Percentiles rank a stretch among this genome's conserved stretches.
Conservation (phyloP, 1,284 basidiomycete genomes). For the Irpex sp. region DNA sequence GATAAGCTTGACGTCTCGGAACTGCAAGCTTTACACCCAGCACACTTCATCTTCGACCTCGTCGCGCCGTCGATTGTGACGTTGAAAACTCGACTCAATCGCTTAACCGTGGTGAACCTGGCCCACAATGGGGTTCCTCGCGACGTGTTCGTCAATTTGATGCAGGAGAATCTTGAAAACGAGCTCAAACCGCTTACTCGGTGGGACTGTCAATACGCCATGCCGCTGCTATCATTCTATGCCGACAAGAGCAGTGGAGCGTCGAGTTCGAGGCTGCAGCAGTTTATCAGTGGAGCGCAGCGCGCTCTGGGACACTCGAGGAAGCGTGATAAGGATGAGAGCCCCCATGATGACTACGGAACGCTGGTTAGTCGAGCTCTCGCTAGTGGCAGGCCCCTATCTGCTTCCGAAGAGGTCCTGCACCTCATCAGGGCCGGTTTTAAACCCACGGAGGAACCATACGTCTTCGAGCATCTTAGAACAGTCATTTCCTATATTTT, state of each 20-base stretch:
- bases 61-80: slow-evolving; percentile 35
- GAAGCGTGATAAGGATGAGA: slow-evolving; percentile 23
- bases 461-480: slow-evolving; percentile 45
- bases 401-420: slow-evolving; percentile 35
- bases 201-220: slow-evolving; percentile 46
- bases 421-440: slow-evolving; percentile 64
- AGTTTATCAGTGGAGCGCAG: slow-evolving; percentile 41
- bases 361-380: not conserved
- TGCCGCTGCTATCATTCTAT: slow-evolving; percentile 45
- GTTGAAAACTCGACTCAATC: slow-evolving; percentile 39
- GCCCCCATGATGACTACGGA: slow-evolving; percentile 19
- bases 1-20: not conserved
- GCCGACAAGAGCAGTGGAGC: slow-evolving; percentile 48
- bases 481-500: slow-evolving; percentile 43
- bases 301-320: slow-evolving; percentile 52
- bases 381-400: slow-evolving; percentile 6
- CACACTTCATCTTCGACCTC: slow-evolving; percentile 49
- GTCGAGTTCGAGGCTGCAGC: slow-evolving; percentile 37
- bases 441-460: slow-evolving; percentile 34
- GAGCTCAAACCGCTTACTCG: slow-evolving; percentile 47
- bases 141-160: slow-evolving; percentile 40
- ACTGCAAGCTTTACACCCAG: slow-evolving; percentile 21
- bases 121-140: slow-evolving; percentile 51
- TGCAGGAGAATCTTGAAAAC: slow-evolving; percentile 46
- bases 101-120: slow-evolving; percentile 61